Evolutionary conservation across 1,139 yeast species (phyloP), one percentile per base, ranked within the genome.

Genomic region (Scheffersomyces stambukii): DNA sequence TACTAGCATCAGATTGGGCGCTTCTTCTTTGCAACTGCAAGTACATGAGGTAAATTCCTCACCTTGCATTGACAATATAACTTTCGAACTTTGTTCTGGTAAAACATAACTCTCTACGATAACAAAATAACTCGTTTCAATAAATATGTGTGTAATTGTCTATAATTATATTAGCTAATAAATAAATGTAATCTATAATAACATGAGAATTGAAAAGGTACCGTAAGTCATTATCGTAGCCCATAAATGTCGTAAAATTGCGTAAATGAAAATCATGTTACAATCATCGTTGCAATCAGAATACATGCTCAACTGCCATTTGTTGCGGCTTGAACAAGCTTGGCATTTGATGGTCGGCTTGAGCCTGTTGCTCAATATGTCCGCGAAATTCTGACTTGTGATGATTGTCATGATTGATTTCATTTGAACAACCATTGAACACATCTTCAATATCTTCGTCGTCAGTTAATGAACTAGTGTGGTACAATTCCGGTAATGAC

Each of bases 401-500:
- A 20, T 16, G 8, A 14, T 10, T 16, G 7, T 24, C 10, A 6
- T 17, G 9, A 11, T 7, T 13, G 6, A 8, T 4, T 6, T 12
- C 6, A 15, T 23, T 11, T 8, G 16, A n/a, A 8, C 22, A 18
- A 10, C 20, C 19, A 13, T 16, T 7, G 5, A 24, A 25, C 8
- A 15, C 18, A 13, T 31, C 32, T 20, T 20, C 7, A 18, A 18
- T 8, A 18, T 8, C 19, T 22, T 54, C 61, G 16, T 52, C 61
- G 28, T 54, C 60, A 17, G 54, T 44, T 32, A 42, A 34, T 13
- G 56, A 43, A 24, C 39, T 29, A 4, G 54, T 40, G 19, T 43
- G 38, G 21, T 52, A 43, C 19, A 57, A 46, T 22, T 47, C 64
- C 5, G 64, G 64, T 23, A 31, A 31, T 8, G n/a, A n/a, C n/a